Conservation (phyloP, 306 rosid genomes). For the Corylus heterophylla region DNA sequence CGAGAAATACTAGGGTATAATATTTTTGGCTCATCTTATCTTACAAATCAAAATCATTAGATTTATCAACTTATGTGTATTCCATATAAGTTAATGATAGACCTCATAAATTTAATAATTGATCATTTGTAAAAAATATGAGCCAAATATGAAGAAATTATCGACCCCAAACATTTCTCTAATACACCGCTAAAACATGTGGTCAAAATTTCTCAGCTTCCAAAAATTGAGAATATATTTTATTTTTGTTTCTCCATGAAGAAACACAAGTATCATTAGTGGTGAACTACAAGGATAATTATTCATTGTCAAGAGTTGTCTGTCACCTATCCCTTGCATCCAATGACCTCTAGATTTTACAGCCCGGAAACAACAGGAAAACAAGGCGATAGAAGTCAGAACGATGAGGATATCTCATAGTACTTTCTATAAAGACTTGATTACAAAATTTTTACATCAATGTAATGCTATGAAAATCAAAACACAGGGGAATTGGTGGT, state of each 20-base stretch:
- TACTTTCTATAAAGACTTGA: constrained; percentile 26
- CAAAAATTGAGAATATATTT: neutral
- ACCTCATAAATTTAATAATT: no score
- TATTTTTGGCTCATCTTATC: no score
- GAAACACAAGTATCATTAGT: neutral
- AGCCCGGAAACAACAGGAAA: constrained; percentile 27
- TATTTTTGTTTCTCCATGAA: neutral
- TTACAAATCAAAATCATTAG: no score
- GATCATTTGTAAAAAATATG: no score
- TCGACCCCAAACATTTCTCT: no score
- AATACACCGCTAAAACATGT: neutral
- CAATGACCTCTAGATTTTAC: constrained; percentile 25
- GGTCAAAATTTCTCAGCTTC: neutral
- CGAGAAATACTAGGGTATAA: no score
- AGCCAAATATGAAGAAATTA: no score
- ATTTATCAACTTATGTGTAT: no score
- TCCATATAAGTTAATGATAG: no score
- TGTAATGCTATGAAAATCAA: constrained; percentile 27
- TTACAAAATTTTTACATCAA: constrained; percentile 41
- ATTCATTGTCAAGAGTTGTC: constrained; percentile 41
- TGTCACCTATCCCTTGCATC: constrained; percentile 36
- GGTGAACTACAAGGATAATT: constrained; percentile 22
- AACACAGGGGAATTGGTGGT: constrained; percentile 45
- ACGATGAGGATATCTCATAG: constrained; percentile 17
- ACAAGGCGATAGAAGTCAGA: constrained; percentile 21